Conservation (phyloP, 2,329 filamentous ascomycete genomes). For the Diplodia seriata region DNA sequence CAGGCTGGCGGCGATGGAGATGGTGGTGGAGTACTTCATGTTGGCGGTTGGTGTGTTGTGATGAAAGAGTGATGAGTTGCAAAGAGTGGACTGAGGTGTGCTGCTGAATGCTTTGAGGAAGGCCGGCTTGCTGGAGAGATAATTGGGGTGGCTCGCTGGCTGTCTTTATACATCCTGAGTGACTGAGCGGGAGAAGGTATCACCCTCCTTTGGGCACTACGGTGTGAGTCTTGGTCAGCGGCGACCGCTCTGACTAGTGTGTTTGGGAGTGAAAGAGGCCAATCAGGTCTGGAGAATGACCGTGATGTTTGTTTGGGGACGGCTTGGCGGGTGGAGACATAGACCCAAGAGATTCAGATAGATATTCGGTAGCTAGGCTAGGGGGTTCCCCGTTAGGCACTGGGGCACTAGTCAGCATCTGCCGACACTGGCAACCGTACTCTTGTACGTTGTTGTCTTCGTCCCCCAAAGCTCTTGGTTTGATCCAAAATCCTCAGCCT, state of each 20-base stretch:
- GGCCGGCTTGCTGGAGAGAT: conserved; percentile 18
- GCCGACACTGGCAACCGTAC: not conserved
- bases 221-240: not conserved
- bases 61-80: not conserved
- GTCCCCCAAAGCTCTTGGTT: not conserved
- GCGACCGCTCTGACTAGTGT: conserved; percentile 4
- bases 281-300: not conserved
- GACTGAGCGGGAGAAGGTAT: not conserved
- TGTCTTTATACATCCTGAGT: conserved; percentile 8
- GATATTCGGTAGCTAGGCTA: conserved; percentile 11
- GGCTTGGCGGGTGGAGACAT: conserved; percentile 18
- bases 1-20: conserved; percentile 15
- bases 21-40: conserved; percentile 25
- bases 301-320: not conserved
- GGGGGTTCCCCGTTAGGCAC: too few relatives aligned
- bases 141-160: not conserved
- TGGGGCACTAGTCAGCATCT: not conserved
- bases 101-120: conserved; percentile 18
- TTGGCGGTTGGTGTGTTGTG: conserved; percentile 2
- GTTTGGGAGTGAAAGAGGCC: conserved; percentile 7
- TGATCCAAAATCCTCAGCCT: not conserved
- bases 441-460: not conserved
- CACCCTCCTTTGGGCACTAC: not conserved
- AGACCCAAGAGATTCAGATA: conserved; percentile 27
- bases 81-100: conserved; percentile 11